phyloP scores from a whole-genome alignment of 1,284 basidiomycete species.

The Trametes pubescens region DNA sequence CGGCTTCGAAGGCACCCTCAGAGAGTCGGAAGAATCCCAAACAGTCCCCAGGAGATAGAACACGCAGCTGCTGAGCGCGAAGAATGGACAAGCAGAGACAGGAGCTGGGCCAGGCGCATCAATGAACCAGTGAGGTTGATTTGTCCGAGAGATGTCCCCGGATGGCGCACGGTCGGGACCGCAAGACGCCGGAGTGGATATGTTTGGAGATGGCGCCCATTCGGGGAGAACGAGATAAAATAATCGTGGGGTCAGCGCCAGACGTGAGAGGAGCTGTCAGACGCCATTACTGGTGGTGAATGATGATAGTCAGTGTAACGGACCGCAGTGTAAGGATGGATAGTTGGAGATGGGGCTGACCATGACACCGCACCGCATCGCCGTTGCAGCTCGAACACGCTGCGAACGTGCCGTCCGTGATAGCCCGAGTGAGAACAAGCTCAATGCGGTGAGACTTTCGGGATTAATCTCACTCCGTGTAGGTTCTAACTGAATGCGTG shows the following conservation, averaged over 20 bases:
- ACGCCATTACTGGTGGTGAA: too few species aligned
- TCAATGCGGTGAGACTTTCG: not conserved
- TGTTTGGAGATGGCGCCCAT: not conserved
- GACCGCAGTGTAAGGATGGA: not conserved
- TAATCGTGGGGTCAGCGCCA: not conserved
- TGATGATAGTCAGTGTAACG: too few species aligned
- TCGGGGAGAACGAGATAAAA: not conserved
- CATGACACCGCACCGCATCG: not conserved
- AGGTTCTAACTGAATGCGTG: not conserved
- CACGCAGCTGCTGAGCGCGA: conserved; percentile 3
- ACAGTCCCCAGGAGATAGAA: conserved; percentile 12
- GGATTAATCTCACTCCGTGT: not conserved
- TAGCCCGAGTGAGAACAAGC: not conserved
- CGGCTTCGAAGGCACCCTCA: conserved; percentile 17
- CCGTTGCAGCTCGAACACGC: not conserved
- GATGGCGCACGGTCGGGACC: conserved; percentile 13
- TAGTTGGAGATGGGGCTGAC: not conserved
- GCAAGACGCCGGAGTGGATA: conserved; percentile 9
- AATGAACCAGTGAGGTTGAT: conserved; percentile 13
- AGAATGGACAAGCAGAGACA: conserved; percentile 8
- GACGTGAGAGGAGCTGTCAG: not conserved
- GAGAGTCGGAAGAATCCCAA: conserved; percentile 9
- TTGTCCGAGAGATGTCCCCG: conserved; percentile 16
- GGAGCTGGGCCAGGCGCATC: conserved; percentile 14
- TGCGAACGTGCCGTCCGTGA: not conserved